Base-by-base conservation (phyloP, 164 flowering plant species). In the Saururus chinensis region DNA sequence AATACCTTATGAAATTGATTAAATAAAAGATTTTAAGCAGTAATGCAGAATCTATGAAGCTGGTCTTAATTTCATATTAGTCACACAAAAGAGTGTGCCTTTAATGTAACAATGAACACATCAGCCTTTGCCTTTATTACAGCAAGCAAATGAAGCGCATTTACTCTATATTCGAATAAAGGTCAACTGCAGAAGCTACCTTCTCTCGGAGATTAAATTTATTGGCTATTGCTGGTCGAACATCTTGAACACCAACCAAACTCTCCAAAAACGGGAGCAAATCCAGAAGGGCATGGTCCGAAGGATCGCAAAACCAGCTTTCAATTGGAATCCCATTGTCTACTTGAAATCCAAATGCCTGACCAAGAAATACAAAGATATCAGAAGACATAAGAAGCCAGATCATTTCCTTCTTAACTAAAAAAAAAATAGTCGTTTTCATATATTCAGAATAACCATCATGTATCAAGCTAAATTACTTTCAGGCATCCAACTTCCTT, bases 311-410 rank as follows among this genome's bases (percentile, higher is more conserved):
- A 68, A 87, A 95, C 99, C 99, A 95, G 77, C 99, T 95, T 76
- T 91, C 89, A 7, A 95, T 91, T 14, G 99, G 99, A 58, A 95
- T 85, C 16, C 99, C 99, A 64, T 95, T 95, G 68, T 95, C 92
- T 24, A 95, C 93, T 81, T 95, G 99, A 66, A 91, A 95, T 23
- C 99, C 96, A 71, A 95, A 95, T 67, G 95, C 99, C 98, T 95
- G 79, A 41, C 19, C 41, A 41, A 45, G 17, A 37, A 21, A 37
- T 0, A 20, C 19, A 59, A 41, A 60, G 49, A 45, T 45, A 45
- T 45, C 17, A 12, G 11, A 17, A 17, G 2, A 13, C 49, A 45
- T 45, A 17, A 12, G 17, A 45, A 45, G 49, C 7, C 14, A 8
- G 14, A 17, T 45, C 1, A 45, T 45, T 12, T 45, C 17, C 4